Conservation (phyloP, 352 stramenopile species). For the Thalassiosira mediterranea region DNA sequence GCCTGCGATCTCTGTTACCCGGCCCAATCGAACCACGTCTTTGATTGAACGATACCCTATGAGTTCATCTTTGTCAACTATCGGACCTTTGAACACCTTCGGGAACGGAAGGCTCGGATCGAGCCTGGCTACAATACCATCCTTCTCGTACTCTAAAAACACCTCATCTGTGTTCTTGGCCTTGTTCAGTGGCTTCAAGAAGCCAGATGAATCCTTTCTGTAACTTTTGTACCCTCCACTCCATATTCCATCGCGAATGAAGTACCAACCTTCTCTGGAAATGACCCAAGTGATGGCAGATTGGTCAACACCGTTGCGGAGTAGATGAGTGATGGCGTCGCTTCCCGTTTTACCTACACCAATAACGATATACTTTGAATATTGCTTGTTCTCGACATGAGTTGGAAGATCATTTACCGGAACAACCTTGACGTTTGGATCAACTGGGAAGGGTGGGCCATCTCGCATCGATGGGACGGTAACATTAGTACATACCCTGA, state of each 20-base stretch:
- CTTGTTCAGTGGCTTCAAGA: conserved; percentile 10
- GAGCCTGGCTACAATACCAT: conserved; percentile 10
- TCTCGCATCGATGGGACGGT: conserved; percentile 13
- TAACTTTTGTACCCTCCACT: conserved; percentile 7
- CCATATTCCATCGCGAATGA: conserved; percentile 16
- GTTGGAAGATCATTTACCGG: conserved; percentile 11
- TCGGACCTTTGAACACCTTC: conserved; percentile 15
- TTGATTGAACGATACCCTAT: conserved; percentile 6
- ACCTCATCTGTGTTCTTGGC: not conserved
- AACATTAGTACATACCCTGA: conserved; percentile 13
- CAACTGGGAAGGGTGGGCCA: conserved; percentile 11
- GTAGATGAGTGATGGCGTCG: conserved; percentile 18
- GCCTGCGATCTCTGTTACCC: conserved; percentile 8
- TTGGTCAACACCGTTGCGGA: conserved; percentile 12
- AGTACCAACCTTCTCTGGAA: conserved; percentile 17
- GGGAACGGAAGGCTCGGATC: conserved; percentile 8
- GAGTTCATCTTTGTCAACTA: conserved; percentile 14
- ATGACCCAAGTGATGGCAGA: conserved; percentile 14
- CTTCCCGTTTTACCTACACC: conserved; percentile 10
- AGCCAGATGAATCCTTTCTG: conserved; percentile 3
- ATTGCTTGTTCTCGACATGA: conserved; percentile 6
- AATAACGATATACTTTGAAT: conserved; percentile 13
- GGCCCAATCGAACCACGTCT: conserved; percentile 9
- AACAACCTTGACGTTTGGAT: conserved; percentile 11
- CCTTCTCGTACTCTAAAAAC: conserved; percentile 12